Percentiles rank a stretch among this genome's conserved stretches.
These are phyloP conservation scores for Cadophora gregata DNA, from an alignment of 2,329 filamentous ascomycete species.

Conservation along the genomic window DNA sequence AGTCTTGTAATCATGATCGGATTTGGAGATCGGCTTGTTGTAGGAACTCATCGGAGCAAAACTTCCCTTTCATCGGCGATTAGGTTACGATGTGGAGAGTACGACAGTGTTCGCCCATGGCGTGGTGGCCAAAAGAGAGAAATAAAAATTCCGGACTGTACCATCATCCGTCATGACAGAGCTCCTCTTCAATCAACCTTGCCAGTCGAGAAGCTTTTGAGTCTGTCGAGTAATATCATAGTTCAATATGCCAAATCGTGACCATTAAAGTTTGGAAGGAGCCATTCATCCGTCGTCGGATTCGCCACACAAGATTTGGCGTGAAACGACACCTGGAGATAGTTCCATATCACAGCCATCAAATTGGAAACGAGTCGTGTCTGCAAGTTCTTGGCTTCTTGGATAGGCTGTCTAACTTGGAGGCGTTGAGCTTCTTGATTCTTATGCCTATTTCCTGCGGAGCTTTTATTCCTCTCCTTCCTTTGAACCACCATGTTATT, in stretches of 20 bases:
- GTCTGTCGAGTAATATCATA: neutral
- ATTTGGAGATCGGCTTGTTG: neutral
- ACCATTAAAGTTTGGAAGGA: neutral
- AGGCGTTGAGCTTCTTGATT: neutral
- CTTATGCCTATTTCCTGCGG: neutral
- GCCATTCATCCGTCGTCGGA: neutral
- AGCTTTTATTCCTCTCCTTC: neutral
- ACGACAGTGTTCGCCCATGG: too few species aligned
- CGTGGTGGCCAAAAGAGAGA: too few species aligned
- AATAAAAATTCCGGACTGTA: neutral
- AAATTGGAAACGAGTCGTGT: neutral
- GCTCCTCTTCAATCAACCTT: neutral
- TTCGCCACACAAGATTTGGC: conserved; percentile 4
- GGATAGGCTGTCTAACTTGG: neutral
- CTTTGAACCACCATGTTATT: neutral
- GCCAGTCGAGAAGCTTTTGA: neutral
- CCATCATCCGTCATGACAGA: neutral
- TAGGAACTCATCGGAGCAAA: too few species aligned
- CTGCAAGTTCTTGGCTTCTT: neutral
- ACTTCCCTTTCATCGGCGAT: too few species aligned
- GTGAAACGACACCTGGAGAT: conserved; percentile 8
- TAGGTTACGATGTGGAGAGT: too few species aligned
- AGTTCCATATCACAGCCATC: neutral
- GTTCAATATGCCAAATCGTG: neutral
- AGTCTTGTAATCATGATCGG: too few species aligned